Evolutionary conservation across 352 stramenopile species (phyloP).

Genomic region (Phytophthora citricola): DNA sequence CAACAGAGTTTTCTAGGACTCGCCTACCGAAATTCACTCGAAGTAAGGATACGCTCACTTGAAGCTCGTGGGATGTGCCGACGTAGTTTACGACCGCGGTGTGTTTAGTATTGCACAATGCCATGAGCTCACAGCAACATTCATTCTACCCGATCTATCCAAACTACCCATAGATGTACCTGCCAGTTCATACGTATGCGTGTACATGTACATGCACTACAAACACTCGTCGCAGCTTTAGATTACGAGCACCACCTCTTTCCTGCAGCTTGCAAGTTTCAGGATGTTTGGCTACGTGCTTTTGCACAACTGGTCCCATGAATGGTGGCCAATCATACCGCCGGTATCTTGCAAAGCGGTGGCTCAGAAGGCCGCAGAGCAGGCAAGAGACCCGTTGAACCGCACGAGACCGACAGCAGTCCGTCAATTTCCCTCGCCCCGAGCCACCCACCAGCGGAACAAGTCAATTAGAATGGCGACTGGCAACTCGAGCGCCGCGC

Average conservation of each 20-base stretch:
- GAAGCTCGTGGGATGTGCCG: background rate
- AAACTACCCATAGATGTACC: background rate
- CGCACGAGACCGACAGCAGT: conserved; percentile 5
- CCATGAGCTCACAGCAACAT: background rate
- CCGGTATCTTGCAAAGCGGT: conserved; percentile 27
- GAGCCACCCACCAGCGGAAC: conserved; percentile 20
- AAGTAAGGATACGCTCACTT: too few relatives aligned
- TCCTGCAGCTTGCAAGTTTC: background rate
- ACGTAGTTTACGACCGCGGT: conserved; percentile 9
- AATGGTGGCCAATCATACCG: conserved; percentile 12
- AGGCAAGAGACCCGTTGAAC: conserved; percentile 12
- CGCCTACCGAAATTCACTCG: background rate
- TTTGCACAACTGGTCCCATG: conserved; percentile 2
- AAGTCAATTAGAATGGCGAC: conserved; percentile 40
- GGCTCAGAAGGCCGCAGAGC: conserved; percentile 6
- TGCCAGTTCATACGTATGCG: background rate
- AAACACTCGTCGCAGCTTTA: too few relatives aligned
- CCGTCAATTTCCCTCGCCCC: conserved; percentile 20
- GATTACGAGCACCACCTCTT: background rate
- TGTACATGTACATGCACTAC: background rate
- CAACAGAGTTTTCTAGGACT: conserved; percentile 11
- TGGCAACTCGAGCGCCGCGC: conserved; percentile 42
- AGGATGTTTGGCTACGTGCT: background rate
- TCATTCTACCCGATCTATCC: background rate
- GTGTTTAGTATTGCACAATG: conserved; percentile 5